Evolutionary conservation across 108 stramenopile species (phyloP).

Genomic region (Tribonema minus): DNA sequence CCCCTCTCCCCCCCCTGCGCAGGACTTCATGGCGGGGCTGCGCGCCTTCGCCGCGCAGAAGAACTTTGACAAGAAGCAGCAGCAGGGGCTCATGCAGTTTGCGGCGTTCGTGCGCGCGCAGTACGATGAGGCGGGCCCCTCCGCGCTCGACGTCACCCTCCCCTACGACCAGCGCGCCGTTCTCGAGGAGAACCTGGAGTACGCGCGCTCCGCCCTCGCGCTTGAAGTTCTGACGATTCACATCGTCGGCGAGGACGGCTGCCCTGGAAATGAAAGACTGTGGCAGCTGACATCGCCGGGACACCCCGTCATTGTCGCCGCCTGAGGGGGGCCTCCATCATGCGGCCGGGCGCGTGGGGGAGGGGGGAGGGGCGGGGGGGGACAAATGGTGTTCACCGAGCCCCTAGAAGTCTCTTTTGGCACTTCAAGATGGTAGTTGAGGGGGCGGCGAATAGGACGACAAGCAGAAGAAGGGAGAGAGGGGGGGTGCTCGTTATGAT

Average conservation of each 20-base stretch:
- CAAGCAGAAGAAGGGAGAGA: too few species aligned
- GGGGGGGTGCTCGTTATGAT: too few species aligned
- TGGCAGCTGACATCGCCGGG: neutral
- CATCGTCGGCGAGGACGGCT: neutral
- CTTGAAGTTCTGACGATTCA: constrained; percentile 4
- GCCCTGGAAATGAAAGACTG: neutral
- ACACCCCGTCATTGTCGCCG: too few species aligned
- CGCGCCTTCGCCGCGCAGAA: constrained; percentile 34
- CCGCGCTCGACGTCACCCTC: constrained; percentile 72
- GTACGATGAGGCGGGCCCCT: constrained; percentile 72
- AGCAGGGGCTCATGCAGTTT: constrained; percentile 86
- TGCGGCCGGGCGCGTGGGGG: too few species aligned
- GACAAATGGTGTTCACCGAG: too few species aligned
- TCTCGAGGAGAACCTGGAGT: constrained; percentile 25
- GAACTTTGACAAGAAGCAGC: constrained; percentile 71
- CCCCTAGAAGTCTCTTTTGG: too few species aligned
- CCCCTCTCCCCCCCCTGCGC: neutral
- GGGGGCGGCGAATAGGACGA: too few species aligned
- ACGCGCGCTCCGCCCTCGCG: constrained; percentile 12
- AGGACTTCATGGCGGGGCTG: constrained; percentile 53
- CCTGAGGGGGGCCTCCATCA: too few species aligned
- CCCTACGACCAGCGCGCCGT: constrained; percentile 76
- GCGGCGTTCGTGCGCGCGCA: constrained; percentile 82
- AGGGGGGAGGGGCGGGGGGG: too few species aligned
- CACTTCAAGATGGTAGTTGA: too few species aligned